Base-by-base conservation (phyloP, 805 yeast genomes). In the Lachancea meyersii region DNA sequence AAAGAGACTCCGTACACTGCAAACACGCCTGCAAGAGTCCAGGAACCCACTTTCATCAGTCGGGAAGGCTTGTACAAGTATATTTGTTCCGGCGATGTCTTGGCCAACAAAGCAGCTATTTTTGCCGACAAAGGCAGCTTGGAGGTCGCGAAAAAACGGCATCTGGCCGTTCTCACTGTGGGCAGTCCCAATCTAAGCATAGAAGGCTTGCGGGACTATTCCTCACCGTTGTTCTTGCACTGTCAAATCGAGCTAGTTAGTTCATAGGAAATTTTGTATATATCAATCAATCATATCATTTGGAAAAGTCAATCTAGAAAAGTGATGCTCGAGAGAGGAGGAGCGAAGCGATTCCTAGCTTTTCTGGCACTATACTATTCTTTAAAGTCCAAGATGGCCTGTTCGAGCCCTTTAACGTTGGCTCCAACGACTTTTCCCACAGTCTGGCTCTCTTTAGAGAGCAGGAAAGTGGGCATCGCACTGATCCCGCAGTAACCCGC, bases 381-480 rank as follows among this genome's bases (percentile, higher is more conserved):
- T 30, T 40, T 36, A 7, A 41, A 38, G n/a, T 58, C 51, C 33
- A 60, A 61, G 39, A 65, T 64, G 3, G 61, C 63, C 35, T 60
- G 46, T 42, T 61, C 59, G 16, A 69, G 39, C 8, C 59, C 65
- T 13, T 49, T 48, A 21, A 69, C 65, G 42, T 67, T 61, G 14
- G 89, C 91, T 31, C 93, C 93, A 19, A 82, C 74, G 26, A 82
- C 65, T 38, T 73, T 75, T 16, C 73, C 78, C 3, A 77, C 59
- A 36, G 74, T 64, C 41, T 75, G 72, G 19, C 86, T 86, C 38
- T 77, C 69, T 57, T 80, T 77, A 61, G 77, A 76, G 24, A 80
- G 63, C 18, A 81, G 54, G 46, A 81, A 79, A 2, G 91, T 84
- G 35, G 93, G 93, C 88, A 83, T 81, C 28, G 91, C 87, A 19